A percentile compares a stretch with the other conserved stretches of the same genome.
These are phyloP conservation scores for Citrus australasica DNA, from an alignment of 345 rosid species.

Conservation along the genomic window DNA sequence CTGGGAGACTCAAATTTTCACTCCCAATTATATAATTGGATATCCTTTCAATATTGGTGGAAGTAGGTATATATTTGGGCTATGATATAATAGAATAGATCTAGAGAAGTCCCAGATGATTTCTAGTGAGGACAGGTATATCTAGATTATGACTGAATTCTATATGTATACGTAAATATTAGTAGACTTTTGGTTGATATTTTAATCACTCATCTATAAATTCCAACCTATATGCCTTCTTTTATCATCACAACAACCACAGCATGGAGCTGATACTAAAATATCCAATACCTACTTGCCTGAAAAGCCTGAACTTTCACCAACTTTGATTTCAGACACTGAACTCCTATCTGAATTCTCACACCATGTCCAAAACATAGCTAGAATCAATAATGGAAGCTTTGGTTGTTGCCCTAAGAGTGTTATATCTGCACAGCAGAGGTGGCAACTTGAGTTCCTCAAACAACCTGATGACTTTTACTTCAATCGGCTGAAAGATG, in stretches of 20 bases:
- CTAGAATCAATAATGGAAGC: constrained; percentile 91
- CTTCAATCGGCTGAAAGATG: constrained; percentile 53
- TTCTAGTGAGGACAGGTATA: too few species aligned
- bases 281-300: constrained; percentile 12
- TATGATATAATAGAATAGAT: too few species aligned
- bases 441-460: constrained; percentile 64
- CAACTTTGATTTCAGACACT: constrained; percentile 29
- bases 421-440: constrained; percentile 55
- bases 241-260: constrained; percentile 17
- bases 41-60: too few species aligned
- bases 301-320: constrained; percentile 34
- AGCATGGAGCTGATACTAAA: constrained; percentile 16
- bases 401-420: constrained; percentile 81
- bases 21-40: too few species aligned
- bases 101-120: too few species aligned
- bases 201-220: too few species aligned
- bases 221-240: constrained; percentile 12
- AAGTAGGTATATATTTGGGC: too few species aligned
- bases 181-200: too few species aligned
- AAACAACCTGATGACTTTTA: constrained; percentile 77
- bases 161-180: too few species aligned
- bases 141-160: too few species aligned
- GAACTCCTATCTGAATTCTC: constrained; percentile 68
- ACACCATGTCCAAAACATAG: constrained; percentile 63
- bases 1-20: too few species aligned